A percentile compares a stretch with the other conserved stretches of the same genome.
Evolutionary conservation across 805 yeast species (phyloP).

Genomic region (Wickerhamiella domercqiae): DNA sequence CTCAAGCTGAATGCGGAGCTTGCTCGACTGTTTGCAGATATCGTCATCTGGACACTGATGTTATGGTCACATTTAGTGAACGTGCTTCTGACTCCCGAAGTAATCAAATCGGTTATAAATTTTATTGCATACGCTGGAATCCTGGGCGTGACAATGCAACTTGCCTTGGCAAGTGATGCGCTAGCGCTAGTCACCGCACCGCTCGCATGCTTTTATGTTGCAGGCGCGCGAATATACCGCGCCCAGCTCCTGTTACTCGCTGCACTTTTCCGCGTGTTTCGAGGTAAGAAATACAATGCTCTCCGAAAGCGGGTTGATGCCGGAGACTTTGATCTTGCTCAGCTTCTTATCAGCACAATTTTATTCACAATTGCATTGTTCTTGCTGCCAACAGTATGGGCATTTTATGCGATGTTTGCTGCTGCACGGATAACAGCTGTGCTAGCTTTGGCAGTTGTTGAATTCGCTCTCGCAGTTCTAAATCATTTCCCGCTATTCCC

Average conservation of each 20-base stretch:
- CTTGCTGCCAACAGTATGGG: conserved; percentile 72
- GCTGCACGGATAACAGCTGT: conserved; percentile 39
- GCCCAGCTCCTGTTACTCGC: conserved; percentile 54
- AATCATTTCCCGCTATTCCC: conserved; percentile 85
- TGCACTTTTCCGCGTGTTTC: conserved; percentile 68
- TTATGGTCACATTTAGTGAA: conserved; percentile 34
- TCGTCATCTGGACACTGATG: conserved; percentile 70
- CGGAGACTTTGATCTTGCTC: conserved; percentile 72
- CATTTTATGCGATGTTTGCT: conserved; percentile 68
- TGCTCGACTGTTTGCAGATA: conserved; percentile 70
- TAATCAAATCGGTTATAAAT: conserved; percentile 3
- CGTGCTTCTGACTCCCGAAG: conserved; percentile 2
- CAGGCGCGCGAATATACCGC: conserved; percentile 62
- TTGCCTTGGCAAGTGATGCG: conserved; percentile 53
- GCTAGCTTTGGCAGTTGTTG: conserved; percentile 35
- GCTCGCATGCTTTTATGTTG: conserved; percentile 57
- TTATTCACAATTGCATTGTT: conserved; percentile 66
- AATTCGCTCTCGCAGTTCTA: conserved; percentile 43
- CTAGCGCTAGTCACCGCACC: conserved; percentile 52
- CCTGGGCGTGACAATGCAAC: conserved; percentile 53
- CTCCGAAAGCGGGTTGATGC: conserved; percentile 76
- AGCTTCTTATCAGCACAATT: conserved; percentile 74
- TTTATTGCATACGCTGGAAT: conserved; percentile 26
- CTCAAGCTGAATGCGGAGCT: conserved; percentile 78
- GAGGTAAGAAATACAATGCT: conserved; percentile 78